phyloP scores from a whole-genome alignment of 1,284 basidiomycete species.

The Papiliotrema fonsecae region DNA sequence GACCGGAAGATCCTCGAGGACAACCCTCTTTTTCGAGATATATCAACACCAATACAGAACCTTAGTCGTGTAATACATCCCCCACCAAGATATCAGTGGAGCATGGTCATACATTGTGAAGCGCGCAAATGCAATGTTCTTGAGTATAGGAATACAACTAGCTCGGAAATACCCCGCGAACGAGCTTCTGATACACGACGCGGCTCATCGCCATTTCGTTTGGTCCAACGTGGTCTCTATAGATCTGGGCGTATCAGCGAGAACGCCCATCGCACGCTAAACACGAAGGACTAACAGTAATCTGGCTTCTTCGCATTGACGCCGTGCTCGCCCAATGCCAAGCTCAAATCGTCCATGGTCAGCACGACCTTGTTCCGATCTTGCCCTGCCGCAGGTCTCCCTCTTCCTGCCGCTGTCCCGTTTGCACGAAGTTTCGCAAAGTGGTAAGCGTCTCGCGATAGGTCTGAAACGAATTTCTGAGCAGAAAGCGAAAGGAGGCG shows the following conservation, averaged over 20 bases:
- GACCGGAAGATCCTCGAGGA: too few relatives aligned
- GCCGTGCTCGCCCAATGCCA: slow-evolving; percentile 90
- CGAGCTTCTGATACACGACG: too few relatives aligned
- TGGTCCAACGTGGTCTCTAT: neutral
- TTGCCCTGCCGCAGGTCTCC: slow-evolving; percentile 50
- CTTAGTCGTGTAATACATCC: too few relatives aligned
- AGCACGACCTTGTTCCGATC: slow-evolving; percentile 93
- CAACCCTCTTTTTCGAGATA: too few relatives aligned
- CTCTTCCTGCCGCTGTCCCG: slow-evolving; percentile 48
- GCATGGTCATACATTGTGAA: too few relatives aligned
- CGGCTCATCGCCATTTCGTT: too few relatives aligned
- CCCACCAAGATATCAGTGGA: too few relatives aligned
- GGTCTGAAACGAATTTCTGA: slow-evolving; percentile 97
- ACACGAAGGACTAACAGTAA: slow-evolving; percentile 48
- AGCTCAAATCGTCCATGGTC: slow-evolving; percentile 93
- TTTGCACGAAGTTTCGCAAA: slow-evolving; percentile 85
- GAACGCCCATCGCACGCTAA: neutral
- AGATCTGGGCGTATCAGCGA: neutral
- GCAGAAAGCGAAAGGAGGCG: slow-evolving; percentile 90
- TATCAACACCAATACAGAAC: too few relatives aligned
- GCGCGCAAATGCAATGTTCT: too few relatives aligned
- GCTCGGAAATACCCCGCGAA: too few relatives aligned
- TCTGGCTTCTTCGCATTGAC: slow-evolving; percentile 91
- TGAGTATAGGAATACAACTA: too few relatives aligned
- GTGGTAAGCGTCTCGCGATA: slow-evolving; percentile 94